Conservation (phyloP, 176 grass and related monocot genomes). For the Stipa capillata region DNA sequence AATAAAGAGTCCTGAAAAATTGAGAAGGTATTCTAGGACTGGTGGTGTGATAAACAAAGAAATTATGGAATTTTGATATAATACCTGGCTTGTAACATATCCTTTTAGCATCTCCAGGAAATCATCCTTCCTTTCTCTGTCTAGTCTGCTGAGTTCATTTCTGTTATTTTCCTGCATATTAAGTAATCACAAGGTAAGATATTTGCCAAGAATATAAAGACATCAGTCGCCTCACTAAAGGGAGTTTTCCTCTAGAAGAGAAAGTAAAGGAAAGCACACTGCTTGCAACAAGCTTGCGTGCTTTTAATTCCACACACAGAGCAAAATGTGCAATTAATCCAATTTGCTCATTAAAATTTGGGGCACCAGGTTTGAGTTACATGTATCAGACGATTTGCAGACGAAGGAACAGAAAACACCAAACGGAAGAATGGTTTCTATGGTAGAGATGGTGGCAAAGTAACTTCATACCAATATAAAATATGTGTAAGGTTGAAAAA, state of each 20-base stretch:
- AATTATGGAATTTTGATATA: not conserved
- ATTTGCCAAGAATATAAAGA: not conserved
- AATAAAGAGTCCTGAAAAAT: not conserved
- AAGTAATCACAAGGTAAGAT: not conserved
- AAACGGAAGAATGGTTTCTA: not conserved
- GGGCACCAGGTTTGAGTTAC: not conserved
- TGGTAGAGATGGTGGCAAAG: not conserved
- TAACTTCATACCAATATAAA: not conserved
- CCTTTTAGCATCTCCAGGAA: slow-evolving; percentile 85
- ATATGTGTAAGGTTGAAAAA: not conserved
- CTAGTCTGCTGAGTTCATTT: slow-evolving; percentile 69
- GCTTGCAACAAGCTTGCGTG: not conserved
- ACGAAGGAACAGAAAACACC: slow-evolving; percentile 7
- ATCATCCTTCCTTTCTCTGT: slow-evolving; percentile 75
- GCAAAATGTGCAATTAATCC: too few species aligned
- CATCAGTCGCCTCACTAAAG: not conserved
- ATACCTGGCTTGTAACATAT: slow-evolving; percentile 89
- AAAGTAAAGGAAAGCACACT: not conserved
- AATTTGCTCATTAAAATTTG: slow-evolving; percentile 68
- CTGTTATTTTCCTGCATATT: slow-evolving; percentile 76
- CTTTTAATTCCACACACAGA: too few species aligned
- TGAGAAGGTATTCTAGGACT: not conserved
- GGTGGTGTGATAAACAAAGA: not conserved
- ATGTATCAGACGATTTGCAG: not conserved
- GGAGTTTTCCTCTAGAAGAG: not conserved